These are phyloP conservation scores for Camelina neglecta DNA, from an alignment of 345 rosid genomes.

Conservation along the genomic window DNA sequence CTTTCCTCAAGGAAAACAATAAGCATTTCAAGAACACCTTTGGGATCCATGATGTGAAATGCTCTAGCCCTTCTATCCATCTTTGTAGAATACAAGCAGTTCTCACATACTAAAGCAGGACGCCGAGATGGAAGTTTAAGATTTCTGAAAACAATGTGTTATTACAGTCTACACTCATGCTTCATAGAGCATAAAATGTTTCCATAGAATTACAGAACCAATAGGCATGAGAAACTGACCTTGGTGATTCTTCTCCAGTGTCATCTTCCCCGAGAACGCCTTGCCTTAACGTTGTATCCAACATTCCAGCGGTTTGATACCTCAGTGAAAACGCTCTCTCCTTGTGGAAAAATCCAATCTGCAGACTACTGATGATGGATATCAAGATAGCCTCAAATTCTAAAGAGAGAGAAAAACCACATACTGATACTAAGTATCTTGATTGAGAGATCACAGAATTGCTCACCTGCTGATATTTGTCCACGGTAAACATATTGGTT, in stretches of 20 bases:
- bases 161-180: slow-evolving; percentile 1
- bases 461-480: slow-evolving; percentile 89
- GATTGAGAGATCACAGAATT: slow-evolving; percentile 22
- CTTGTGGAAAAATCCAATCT: slow-evolving; percentile 83
- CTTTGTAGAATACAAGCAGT: slow-evolving; percentile 73
- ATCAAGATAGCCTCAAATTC: slow-evolving; percentile 42
- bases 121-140: slow-evolving; percentile 85
- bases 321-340: slow-evolving; percentile 83
- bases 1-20: slow-evolving; percentile 84
- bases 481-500: slow-evolving; percentile 89
- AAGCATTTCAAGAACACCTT: slow-evolving; percentile 83
- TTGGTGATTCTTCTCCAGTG: slow-evolving; percentile 91
- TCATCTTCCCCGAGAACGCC: slow-evolving; percentile 97
- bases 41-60: slow-evolving; percentile 87
- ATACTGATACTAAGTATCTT: slow-evolving; percentile 15
- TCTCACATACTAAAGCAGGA: slow-evolving; percentile 87
- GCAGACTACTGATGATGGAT: slow-evolving; percentile 72
- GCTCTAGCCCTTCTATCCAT: slow-evolving; percentile 80
- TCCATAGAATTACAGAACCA: neutral
- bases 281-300: slow-evolving; percentile 79
- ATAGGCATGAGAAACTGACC: slow-evolving; percentile 42
- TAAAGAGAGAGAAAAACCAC: slow-evolving; percentile 8
- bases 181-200: neutral
- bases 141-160: slow-evolving; percentile 46
- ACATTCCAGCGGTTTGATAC: slow-evolving; percentile 92